Base-by-base conservation (phyloP, 1,284 basidiomycete genomes). In the Cryptococcus hybrid region DNA sequence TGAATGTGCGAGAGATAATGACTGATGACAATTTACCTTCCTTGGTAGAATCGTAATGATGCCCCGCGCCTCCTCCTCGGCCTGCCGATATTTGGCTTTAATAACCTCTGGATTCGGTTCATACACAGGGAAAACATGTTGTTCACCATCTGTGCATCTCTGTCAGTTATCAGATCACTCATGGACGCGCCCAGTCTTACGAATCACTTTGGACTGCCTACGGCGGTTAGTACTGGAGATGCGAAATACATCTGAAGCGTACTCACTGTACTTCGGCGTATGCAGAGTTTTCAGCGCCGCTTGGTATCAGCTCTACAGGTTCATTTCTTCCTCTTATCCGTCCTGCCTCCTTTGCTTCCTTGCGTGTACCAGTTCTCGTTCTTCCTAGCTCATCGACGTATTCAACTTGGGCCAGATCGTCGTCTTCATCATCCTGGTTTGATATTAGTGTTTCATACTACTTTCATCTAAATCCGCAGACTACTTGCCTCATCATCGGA, bases 101-200 rank as follows among this genome's bases (percentile, higher is more conserved):
- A 92, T 80, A 0, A 88, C 85, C 59, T 92, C 91, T 1, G 82
- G 84, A n/a, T 88, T 85, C 5, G 89, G 90, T 67, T 88, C 84
- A 69, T 92, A 96, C 0, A 88, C 85, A 0, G 92, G 92, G 75
- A 93, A 97, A 58, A 74, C 79, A 84, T 85, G 70, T 84, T 87
- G 66, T 82, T 93, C 89, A 54, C 86, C 90, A 57, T 88, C 71
- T 61, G 44, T 34, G 34, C 40, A 24, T n/a, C n/a, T 9, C n/a
- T 42, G 40, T 42, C n/a, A 42, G 40, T 42, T 42, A 11, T 42
- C 11, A 42, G 11, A 42, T 42, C 40, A n/a, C 40, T n/a, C n/a
- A 42, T 42, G 40, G n/a, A 55, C 44, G 24, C 24, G 24, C 24
- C 24, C 24, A 7, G 7, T 63, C 78, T 67, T 60, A 82, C 81